Evolutionary conservation across 345 rosid genomes (phyloP).

Genomic region (Psidium friedrichsthalianum): DNA sequence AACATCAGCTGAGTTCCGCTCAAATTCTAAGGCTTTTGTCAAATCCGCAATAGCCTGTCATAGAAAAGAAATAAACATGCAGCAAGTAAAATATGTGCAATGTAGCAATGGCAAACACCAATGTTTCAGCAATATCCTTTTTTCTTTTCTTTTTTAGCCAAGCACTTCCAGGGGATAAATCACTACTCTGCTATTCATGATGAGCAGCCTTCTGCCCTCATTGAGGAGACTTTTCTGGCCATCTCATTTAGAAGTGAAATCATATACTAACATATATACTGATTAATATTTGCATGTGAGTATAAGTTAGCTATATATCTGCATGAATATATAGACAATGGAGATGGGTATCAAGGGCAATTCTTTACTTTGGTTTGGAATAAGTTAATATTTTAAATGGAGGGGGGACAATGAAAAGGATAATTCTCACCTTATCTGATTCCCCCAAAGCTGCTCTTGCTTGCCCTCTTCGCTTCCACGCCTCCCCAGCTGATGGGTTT

Average conservation of each 20-base stretch:
- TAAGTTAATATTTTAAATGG: not conserved
- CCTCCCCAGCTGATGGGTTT: slow-evolving; percentile 92
- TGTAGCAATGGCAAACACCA: not conserved
- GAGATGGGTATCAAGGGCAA: not conserved
- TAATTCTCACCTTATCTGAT: slow-evolving; percentile 51
- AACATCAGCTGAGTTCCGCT: slow-evolving; percentile 79
- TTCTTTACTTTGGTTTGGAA: not conserved
- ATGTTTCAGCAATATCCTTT: not conserved
- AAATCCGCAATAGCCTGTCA: slow-evolving; percentile 85
- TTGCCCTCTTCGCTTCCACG: slow-evolving; percentile 99
- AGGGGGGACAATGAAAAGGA: not conserved
- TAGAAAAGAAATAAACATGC: slow-evolving; percentile 6
- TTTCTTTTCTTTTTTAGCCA: not conserved
- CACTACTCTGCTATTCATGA: not conserved
- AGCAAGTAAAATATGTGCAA: not conserved
- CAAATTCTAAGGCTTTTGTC: slow-evolving; percentile 82
- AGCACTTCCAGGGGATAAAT: not conserved
- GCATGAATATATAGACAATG: not conserved
- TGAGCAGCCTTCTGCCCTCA: not conserved
- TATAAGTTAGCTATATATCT: not conserved
- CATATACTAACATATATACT: not conserved
- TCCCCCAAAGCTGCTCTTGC: slow-evolving; percentile 96
- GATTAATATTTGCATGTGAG: not conserved
- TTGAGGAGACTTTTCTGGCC: not conserved
- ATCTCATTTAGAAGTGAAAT: not conserved